These are phyloP conservation scores for Kuraishia borneana DNA, from an alignment of 805 yeast species.

Conservation along the genomic window DNA sequence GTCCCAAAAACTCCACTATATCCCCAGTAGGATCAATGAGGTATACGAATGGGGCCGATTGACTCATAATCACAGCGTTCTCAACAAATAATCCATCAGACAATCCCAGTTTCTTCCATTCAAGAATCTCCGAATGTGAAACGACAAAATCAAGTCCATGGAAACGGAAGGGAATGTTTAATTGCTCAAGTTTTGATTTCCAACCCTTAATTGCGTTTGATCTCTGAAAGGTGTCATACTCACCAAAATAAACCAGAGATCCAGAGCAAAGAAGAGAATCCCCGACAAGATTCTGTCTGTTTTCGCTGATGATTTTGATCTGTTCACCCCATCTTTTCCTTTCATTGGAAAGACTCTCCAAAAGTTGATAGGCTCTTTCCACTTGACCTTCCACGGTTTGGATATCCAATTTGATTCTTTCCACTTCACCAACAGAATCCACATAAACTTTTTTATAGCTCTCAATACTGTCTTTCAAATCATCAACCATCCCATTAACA, in stretches of 20 bases:
- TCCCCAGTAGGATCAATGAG: conserved; percentile 65
- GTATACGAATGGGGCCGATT: conserved; percentile 30
- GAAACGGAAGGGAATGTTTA: background rate
- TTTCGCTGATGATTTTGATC: conserved; percentile 35
- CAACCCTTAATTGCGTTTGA: conserved; percentile 20
- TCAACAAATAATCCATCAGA: conserved; percentile 53
- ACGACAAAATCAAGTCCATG: too few species aligned
- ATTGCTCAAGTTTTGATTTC: conserved; percentile 13
- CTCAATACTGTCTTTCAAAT: conserved; percentile 60
- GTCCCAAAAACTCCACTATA: conserved; percentile 27
- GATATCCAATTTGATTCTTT: conserved; percentile 66
- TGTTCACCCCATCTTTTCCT: conserved; percentile 63
- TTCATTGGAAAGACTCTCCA: conserved; percentile 57
- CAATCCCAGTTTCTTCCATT: conserved; percentile 45
- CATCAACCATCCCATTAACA: conserved; percentile 70
- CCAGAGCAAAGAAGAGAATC: conserved; percentile 56
- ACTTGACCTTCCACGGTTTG: conserved; percentile 46
- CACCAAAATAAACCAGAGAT: conserved; percentile 49
- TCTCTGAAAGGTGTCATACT: conserved; percentile 38
- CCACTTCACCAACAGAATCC: conserved; percentile 65
- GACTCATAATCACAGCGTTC: conserved; percentile 42
- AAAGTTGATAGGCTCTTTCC: conserved; percentile 44
- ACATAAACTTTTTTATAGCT: conserved; percentile 60
- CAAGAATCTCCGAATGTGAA: conserved; percentile 5
- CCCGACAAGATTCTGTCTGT: conserved; percentile 44